Conservation (phyloP, 202 grass and related monocot species). For the Brachypodium distachyon region DNA sequence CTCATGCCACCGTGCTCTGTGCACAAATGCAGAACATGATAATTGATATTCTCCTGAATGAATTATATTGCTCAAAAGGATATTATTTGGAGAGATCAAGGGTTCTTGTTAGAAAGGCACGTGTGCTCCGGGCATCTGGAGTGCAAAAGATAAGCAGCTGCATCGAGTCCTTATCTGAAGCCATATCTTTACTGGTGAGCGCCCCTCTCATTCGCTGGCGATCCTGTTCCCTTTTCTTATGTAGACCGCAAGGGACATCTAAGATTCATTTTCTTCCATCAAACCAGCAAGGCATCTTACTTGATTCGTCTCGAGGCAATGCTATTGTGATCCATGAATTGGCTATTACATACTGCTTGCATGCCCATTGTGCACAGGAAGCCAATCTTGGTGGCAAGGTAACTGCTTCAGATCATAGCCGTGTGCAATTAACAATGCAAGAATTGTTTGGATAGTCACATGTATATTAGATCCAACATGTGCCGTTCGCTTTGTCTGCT, state of each 20-base stretch:
- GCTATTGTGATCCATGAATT: slow-evolving; percentile 40
- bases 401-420: slow-evolving; percentile 10
- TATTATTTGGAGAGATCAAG: slow-evolving; percentile 49
- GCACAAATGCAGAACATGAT: slow-evolving; percentile 58
- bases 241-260: background rate
- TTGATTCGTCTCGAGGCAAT: slow-evolving; percentile 26
- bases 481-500: slow-evolving; percentile 8
- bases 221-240: background rate
- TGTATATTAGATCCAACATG: background rate
- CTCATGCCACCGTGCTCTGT: slow-evolving; percentile 24
- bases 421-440: background rate
- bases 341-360: slow-evolving; percentile 57
- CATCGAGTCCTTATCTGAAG: slow-evolving; percentile 64
- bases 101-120: slow-evolving; percentile 60
- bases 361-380: slow-evolving; percentile 82
- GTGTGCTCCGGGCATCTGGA: slow-evolving; percentile 46
- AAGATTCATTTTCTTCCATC: slow-evolving; percentile 8
- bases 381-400: slow-evolving; percentile 53
- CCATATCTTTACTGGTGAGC: slow-evolving; percentile 78
- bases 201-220: background rate
- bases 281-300: slow-evolving; percentile 30
- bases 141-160: slow-evolving; percentile 41
- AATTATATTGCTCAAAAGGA: slow-evolving; percentile 54
- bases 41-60: slow-evolving; percentile 55
- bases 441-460: background rate